Evolutionary conservation across 805 yeast genomes (phyloP), one percentile per base, ranked within the genome.

Genomic region (Tetrapisispora iriomotensis): DNA sequence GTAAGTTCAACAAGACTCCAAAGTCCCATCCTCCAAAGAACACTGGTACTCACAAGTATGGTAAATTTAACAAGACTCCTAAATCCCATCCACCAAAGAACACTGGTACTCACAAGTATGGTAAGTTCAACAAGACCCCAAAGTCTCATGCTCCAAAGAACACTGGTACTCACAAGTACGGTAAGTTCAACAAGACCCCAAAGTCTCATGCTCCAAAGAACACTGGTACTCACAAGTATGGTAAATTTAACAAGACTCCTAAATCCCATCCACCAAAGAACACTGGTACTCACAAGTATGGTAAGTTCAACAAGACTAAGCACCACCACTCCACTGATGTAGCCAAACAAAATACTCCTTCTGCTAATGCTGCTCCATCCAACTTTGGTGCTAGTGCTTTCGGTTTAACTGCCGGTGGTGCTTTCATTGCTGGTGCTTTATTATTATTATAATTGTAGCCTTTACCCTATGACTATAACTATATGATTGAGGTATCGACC

Each of bases 221-320:
- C 15, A 59, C 70, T 41, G 70, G 71, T 42, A 75, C 81, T 39
- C 79, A 75, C 62, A 68, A 60, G 45, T 64, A 64, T 46, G 82
- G 82, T 45, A 66, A 68, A 53, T 67, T 72, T 65, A 68, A 66
- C 57, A 64, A 67, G 50, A 53, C 56, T 27, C 45, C 47, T 19
- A 50, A 62, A 34, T 50, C 63, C 12, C 39, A 53, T 7, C 43
- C 61, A 14, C 45, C 70, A 6, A 47, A 53, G 45, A 26, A 61
- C 13, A 61, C 74, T 43, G 74, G 74, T 47, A 76, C 82, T 40
- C 81, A 76, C 65, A 69, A 60, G 45, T 66, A 65, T 47, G 83
- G 83, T 48, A 67, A 67, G 53, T 68, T 74, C 66, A 67, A 68
- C 59, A 65, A 69, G 53, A 58, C 61, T 33, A 45, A 48, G 18